Evolutionary conservation across 1,284 basidiomycete species (phyloP), one percentile per base, ranked within the genome.

Genomic region (Trametes polyzona): DNA sequence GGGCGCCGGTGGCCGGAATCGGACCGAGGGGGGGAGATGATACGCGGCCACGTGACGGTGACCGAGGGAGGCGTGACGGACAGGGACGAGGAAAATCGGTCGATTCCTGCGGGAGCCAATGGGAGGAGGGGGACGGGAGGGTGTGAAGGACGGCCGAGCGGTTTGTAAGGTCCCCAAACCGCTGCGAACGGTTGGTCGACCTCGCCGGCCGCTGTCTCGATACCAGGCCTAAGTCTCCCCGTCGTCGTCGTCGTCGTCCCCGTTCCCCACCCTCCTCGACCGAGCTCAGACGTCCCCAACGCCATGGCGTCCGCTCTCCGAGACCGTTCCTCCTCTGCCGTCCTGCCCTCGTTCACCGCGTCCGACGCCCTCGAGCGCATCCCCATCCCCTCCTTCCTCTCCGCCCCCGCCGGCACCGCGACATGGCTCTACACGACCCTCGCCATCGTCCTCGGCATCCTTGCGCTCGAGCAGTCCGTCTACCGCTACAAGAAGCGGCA

Each of bases 401-500:
- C 76, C 36, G 65, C 76, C 36, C 63, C 72, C 32, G 69, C 73
- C 12, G 71, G 73, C 12, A 73, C 74, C 17, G 70, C 70, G 24
- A 78, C 79, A 47, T 90, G 88, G 86, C 67, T 88, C 33, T 87
- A 80, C 72, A 91, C 90, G 2, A 82, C 86, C 24, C 64, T 77
- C 37, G 83, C 83, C 33, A 74, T 93, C 65, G 62, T 92, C 58
- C 69, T 81, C 41, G 75, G 85, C 6, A 80, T 95, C 35, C 84
- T 95, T 49, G 75, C 82, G 41, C 78, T 93, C 52, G 92, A 95
- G 69, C 94, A 98, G 76, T 78, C 83, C 26, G 84, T 95, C 19
- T 98, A 95, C 74, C 81, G 94, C 37, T 83, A 83, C 71, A 96
- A 96, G 78, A 96, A 97, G 71, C 83, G 81, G 19, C 84, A 91